Evolutionary conservation across 305 asterid species (phyloP), one percentile per base, ranked within the genome.

Genomic region (Euphrasia arctica): DNA sequence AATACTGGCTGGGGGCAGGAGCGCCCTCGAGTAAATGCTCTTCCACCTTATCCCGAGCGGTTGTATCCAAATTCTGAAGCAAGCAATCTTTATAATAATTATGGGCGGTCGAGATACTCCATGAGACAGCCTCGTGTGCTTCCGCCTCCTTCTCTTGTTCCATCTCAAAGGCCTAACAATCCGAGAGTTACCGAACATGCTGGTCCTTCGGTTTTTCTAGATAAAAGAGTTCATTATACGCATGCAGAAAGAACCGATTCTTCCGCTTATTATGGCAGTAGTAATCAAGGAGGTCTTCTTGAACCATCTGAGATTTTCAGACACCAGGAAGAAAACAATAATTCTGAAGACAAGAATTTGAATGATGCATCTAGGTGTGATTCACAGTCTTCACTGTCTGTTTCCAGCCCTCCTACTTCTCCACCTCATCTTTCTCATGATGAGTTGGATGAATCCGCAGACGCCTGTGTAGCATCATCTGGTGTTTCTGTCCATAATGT

Each of bases 361-460:
- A 75, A 80, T 47, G 48, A 57, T 61, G 73, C 79, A 45, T 65
- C 85, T n/a, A 79, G 90, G 73, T 88, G 95, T 77, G 97, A 93
- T 51, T 94, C 99, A 68, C 97, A 91, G 62, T 94, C 99, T 59
- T 94, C 99, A 27, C 75, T 94, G n/a, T 90, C 93, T 57, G 95
- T 94, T 72, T 86, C 97, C 70, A 94, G 97, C 73, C 99, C 96
- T 14, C 99, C 97, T 61, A 83, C 77, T 70, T 86, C 99, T 62
- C 95, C 99, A 6, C 95, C 97, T 57, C 97, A 90, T 73, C 86
- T 88, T 52, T 94, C 96, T 72, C 89, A 90, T 61, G 99, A 94
- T 71, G 99, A 93, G 80, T 76, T 90, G 83, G 99, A 93, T 61
- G 95, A 82, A 68, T 88, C 90, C 55, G 92, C 83, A 36, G 95